These are phyloP conservation scores for Beauveria pseudobassiana DNA, from an alignment of 2,329 filamentous ascomycete species.

Conservation along the genomic window DNA sequence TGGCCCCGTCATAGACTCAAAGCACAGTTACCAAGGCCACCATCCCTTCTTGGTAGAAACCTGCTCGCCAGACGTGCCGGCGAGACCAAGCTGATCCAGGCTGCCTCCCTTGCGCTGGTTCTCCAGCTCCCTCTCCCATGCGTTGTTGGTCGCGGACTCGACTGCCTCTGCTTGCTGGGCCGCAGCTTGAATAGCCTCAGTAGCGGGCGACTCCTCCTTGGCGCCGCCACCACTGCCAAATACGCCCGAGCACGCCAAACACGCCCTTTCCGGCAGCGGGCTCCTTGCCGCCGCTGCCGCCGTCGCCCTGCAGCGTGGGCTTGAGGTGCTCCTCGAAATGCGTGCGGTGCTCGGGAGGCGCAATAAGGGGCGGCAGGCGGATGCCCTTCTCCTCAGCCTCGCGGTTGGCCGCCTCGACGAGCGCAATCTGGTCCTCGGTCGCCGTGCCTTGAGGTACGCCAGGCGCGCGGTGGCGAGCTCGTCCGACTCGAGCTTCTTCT, in stretches of 20 bases:
- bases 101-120: conserved; percentile 44
- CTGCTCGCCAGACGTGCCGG: conserved; percentile 20
- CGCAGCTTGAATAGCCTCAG: neutral
- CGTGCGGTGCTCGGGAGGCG: conserved; percentile 32
- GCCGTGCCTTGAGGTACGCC: conserved; percentile 52
- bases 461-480: conserved; percentile 49
- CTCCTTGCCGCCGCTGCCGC: conserved; percentile 16
- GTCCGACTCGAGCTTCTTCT: conserved; percentile 46
- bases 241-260: conserved; percentile 26
- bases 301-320: conserved; percentile 22
- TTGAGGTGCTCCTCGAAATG: conserved; percentile 29
- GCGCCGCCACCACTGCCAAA: conserved; percentile 19
- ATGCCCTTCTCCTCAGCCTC: conserved; percentile 37
- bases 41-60: conserved; percentile 39
- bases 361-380: conserved; percentile 45
- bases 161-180: conserved; percentile 18
- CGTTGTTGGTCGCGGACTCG: conserved; percentile 33
- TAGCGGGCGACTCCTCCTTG: conserved; percentile 12
- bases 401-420: conserved; percentile 50
- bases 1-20: neutral
- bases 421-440: conserved; percentile 45
- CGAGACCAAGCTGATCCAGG: conserved; percentile 41
- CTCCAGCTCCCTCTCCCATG: conserved; percentile 42
- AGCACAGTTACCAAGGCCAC: conserved; percentile 31
- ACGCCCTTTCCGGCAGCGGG: conserved; percentile 26